Base-by-base conservation (phyloP, 2,329 filamentous ascomycete genomes). In the Talaromyces sp. region DNA sequence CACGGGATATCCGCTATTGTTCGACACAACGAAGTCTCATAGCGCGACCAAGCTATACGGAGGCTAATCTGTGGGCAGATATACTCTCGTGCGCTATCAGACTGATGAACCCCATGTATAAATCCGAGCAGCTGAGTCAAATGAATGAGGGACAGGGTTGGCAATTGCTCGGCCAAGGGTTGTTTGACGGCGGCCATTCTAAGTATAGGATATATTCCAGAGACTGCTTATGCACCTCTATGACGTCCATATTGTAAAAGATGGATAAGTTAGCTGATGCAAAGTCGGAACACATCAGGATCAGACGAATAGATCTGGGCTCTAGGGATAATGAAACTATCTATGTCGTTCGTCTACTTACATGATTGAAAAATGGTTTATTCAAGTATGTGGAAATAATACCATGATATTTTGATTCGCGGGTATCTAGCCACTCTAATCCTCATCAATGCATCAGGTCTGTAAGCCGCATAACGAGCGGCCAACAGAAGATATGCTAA, bases 331-430 rank as follows among this genome's bases (percentile, higher is more conserved):
- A 8, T 31, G 27, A 31, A 31, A 31, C 27, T 31, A 31, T 1
- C 27, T 6, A 31, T 5, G 27, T 31, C 5, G 27, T 31, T 31
- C 4, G 3, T 31, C 27, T 6, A 31, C 27, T 31, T 31, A 5
- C 7, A 31, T 31, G 0, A 31, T 31, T 31, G 27, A 31, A 31
- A 27, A 31, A 31, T 31, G 27, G 22, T 35, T 37, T 6, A 3
- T 13, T 13, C 11, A 37, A 37, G 13, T 49, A 50, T 33, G 4
- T 31, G 8, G 11, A 19, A 22, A 33, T 14, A 52, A 16, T 31
- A 52, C 49, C 49, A 52, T 31, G 49, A 52, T 33, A 52, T 52
- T 81, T 84, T 19, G 58, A 69, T 4, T 73, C 69, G 39, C 72
- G 70, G 45, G 39, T 49, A 59, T 59, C 24, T 59, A 59, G 58